These are phyloP conservation scores for Fusarium albidum DNA, from an alignment of 2,329 filamentous ascomycete genomes.

Conservation along the genomic window DNA sequence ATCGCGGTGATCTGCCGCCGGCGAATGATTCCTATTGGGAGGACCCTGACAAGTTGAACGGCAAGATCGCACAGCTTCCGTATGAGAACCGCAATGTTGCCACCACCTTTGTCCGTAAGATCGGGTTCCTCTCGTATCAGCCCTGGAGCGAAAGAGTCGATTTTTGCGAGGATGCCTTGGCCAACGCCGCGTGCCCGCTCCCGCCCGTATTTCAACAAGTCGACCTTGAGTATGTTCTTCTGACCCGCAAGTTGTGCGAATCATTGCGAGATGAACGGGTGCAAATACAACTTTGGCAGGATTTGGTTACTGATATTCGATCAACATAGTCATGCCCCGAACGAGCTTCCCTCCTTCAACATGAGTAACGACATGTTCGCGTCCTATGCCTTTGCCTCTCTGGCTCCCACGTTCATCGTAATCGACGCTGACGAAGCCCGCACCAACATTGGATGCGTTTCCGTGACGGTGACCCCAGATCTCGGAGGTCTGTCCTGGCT, in stretches of 20 bases:
- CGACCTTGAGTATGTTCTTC: conserved; percentile 47
- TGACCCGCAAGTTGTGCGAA: too few species aligned
- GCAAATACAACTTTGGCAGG: not conserved
- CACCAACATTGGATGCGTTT: conserved; percentile 79
- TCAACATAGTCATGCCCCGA: conserved; percentile 44
- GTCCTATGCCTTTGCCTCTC: conserved; percentile 86
- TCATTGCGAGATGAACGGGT: not conserved
- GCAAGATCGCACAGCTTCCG: conserved; percentile 79
- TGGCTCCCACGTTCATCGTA: conserved; percentile 76
- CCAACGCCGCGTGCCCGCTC: conserved; percentile 76
- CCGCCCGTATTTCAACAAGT: conserved; percentile 70
- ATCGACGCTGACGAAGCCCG: conserved; percentile 74
- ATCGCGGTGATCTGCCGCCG: conserved; percentile 65
- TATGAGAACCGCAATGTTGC: conserved; percentile 61
- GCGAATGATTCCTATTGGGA: conserved; percentile 67
- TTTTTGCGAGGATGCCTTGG: conserved; percentile 72
- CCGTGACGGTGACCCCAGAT: conserved; percentile 83
- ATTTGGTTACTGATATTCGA: conserved; percentile 14
- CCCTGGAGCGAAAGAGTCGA: conserved; percentile 64
- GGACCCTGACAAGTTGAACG: conserved; percentile 66
- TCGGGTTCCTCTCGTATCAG: conserved; percentile 80
- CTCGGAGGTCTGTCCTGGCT: conserved; percentile 76
- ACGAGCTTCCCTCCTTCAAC: conserved; percentile 74
- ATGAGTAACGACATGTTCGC: conserved; percentile 78
- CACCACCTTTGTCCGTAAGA: conserved; percentile 76